Evolutionary conservation across 2,329 filamentous ascomycete species (phyloP).

Genomic region (Cladophialophora yegresii): DNA sequence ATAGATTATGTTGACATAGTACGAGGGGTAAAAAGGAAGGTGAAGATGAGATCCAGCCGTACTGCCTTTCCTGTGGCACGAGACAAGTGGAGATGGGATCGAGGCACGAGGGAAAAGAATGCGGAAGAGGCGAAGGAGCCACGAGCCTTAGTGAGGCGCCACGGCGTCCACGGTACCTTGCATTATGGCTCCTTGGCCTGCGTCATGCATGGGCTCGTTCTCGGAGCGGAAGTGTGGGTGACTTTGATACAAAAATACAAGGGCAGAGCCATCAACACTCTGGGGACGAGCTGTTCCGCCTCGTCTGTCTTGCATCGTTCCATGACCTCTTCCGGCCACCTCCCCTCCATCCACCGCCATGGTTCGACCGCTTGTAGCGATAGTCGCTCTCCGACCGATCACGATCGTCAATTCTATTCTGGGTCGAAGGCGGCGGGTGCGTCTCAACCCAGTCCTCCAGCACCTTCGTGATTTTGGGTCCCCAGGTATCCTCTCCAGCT

Average conservation of each 20-base stretch:
- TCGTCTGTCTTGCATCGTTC: conserved; percentile 5
- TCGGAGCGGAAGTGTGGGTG: neutral
- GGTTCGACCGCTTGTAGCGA: conserved; percentile 7
- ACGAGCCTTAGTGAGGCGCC: neutral
- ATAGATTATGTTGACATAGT: conserved; percentile 13
- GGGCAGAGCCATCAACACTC: conserved; percentile 1
- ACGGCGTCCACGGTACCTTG: neutral
- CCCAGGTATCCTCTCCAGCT: conserved; percentile 80
- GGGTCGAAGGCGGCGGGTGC: conserved; percentile 35
- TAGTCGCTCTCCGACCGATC: conserved; percentile 15
- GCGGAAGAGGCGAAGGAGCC: neutral
- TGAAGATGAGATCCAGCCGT: neutral
- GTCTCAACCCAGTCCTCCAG: conserved; percentile 56
- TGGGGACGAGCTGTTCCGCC: conserved; percentile 33
- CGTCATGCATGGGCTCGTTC: neutral
- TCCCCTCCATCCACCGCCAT: conserved; percentile 3
- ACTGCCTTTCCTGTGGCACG: neutral
- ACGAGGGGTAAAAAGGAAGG: conserved; percentile 1
- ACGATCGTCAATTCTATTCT: conserved; percentile 21
- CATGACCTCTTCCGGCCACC: conserved; percentile 21
- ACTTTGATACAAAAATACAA: neutral
- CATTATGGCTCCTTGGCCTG: neutral
- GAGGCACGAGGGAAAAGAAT: conserved; percentile 6
- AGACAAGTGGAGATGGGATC: conserved; percentile 8
- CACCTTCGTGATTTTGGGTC: conserved; percentile 66